Percentiles rank a stretch among this genome's conserved stretches.
Evolutionary conservation across 2,329 filamentous ascomycete species (phyloP).

Genomic region (Beauveria scarabaeidicola): DNA sequence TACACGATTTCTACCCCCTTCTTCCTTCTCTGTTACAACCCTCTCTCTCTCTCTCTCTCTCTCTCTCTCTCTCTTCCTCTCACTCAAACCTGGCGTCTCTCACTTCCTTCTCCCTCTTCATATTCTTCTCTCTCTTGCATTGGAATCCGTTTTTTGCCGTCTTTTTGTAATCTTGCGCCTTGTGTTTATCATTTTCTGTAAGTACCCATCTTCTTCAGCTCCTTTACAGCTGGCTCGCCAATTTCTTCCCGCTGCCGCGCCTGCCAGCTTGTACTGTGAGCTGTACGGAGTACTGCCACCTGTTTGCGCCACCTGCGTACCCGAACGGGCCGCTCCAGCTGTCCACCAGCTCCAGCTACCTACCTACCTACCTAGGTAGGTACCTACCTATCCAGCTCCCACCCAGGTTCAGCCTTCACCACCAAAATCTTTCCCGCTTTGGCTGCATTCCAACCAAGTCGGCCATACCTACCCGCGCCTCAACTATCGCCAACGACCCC

Average conservation of each 20-base stretch:
- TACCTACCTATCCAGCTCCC: neutral
- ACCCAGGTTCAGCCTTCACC: neutral
- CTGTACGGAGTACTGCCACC: neutral
- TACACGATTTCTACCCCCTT: neutral
- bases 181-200: neutral
- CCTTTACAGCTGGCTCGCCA: neutral
- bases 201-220: neutral
- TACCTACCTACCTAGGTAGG: neutral
- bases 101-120: neutral
- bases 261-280: neutral
- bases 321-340: neutral
- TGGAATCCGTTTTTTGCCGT: neutral
- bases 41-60: constrained; percentile 4
- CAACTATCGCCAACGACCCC: neutral
- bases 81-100: constrained; percentile 7
- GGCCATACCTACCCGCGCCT: neutral
- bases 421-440: neutral
- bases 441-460: constrained; percentile 2
- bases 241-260: constrained; percentile 2
- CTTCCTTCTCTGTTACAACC: neutral
- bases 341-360: neutral
- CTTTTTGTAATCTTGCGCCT: neutral
- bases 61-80: neutral
- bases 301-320: constrained; percentile 10
- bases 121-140: constrained; percentile 6